Conservation (phyloP, 805 yeast genomes). For the Saitoella complicata region DNA sequence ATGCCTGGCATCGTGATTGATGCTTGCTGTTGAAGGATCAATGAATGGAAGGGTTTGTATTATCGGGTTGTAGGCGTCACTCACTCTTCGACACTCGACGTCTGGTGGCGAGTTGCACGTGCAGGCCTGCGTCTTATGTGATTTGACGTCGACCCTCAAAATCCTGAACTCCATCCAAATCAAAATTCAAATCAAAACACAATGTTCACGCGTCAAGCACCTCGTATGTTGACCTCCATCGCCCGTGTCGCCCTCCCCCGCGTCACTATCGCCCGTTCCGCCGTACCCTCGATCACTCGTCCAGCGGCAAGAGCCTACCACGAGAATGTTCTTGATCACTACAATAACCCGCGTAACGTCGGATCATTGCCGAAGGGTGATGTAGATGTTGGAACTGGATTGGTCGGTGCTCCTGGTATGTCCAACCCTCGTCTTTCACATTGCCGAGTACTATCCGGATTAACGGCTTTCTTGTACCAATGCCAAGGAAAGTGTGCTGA, state of each 20-base stretch:
- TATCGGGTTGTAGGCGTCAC: no score
- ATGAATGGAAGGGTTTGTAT: no score
- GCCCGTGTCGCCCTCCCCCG: neutral
- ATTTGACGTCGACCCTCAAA: no score
- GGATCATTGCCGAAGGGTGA: slow-evolving; percentile 75
- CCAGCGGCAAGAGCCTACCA: slow-evolving; percentile 37
- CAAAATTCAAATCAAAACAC: no score
- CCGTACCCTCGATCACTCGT: neutral
- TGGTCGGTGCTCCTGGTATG: slow-evolving; percentile 43
- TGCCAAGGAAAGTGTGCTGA: neutral
- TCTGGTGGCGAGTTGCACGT: no score
- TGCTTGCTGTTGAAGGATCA: no score
- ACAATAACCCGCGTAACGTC: slow-evolving; percentile 91
- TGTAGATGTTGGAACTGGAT: slow-evolving; percentile 78
- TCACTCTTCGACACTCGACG: no score
- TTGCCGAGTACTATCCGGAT: neutral
- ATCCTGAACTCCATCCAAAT: no score
- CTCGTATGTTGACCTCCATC: no score
- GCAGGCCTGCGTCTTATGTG: no score
- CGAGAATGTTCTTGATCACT: slow-evolving; percentile 88
- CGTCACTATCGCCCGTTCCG: neutral
- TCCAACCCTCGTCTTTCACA: neutral
- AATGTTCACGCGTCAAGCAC: no score
- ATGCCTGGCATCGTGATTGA: no score
- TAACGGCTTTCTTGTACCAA: neutral